Percentiles rank a stretch among this genome's conserved stretches.
These are phyloP conservation scores for Clonostachys sp. DNA, from an alignment of 2,329 filamentous ascomycete genomes.

Conservation along the genomic window DNA sequence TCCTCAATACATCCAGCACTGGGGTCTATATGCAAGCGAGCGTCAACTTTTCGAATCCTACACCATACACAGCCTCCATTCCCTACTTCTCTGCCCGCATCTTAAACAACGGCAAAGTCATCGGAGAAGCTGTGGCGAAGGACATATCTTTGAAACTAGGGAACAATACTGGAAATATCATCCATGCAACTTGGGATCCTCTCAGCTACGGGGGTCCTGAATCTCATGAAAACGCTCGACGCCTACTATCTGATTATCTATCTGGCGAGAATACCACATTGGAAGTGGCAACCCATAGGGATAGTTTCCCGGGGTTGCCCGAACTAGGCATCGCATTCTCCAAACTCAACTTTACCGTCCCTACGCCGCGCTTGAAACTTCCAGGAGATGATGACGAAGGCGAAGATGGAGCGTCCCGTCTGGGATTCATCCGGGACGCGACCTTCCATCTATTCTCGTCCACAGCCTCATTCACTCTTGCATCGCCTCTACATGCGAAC, in stretches of 20 bases:
- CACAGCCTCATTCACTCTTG: conserved; percentile 77
- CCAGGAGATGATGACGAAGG: conserved; percentile 40
- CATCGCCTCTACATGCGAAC: conserved; percentile 71
- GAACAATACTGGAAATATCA: conserved; percentile 63
- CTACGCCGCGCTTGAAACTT: conserved; percentile 61
- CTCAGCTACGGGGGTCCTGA: conserved; percentile 46
- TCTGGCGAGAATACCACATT: conserved; percentile 84
- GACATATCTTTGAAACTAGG: conserved; percentile 63
- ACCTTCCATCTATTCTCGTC: conserved; percentile 85
- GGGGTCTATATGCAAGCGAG: conserved; percentile 67
- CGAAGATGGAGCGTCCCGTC: conserved; percentile 16
- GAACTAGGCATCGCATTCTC: conserved; percentile 69
- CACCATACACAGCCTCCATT: conserved; percentile 76
- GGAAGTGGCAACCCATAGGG: conserved; percentile 65
- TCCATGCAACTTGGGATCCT: conserved; percentile 74
- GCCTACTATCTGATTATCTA: conserved; percentile 76
- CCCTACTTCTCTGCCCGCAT: conserved; percentile 77
- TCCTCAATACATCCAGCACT: conserved; percentile 67
- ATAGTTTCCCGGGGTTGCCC: conserved; percentile 71
- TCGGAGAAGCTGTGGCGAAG: conserved; percentile 70
- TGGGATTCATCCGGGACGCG: conserved; percentile 77
- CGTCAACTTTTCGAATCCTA: conserved; percentile 87
- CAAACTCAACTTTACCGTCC: conserved; percentile 64
- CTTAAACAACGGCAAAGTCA: conserved; percentile 63
- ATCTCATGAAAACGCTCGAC: conserved; percentile 38